Evolutionary conservation across 305 asterid genomes (phyloP).

Genomic region (Solanum aculeatissimum): DNA sequence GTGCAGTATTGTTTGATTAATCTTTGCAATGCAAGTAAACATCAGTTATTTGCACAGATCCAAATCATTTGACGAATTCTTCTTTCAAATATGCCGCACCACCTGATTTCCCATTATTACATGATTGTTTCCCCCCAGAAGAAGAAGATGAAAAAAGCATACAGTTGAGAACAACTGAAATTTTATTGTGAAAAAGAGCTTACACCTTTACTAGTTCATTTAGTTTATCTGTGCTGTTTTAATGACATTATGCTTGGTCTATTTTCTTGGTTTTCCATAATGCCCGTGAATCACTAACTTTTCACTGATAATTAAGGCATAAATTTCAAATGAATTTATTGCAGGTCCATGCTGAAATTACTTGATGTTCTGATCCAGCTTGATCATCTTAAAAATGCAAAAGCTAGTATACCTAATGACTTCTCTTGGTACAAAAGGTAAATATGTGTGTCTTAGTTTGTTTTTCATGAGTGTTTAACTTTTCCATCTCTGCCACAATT

Average conservation of each 20-base stretch:
- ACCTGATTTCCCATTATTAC: background rate
- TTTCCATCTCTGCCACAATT: background rate
- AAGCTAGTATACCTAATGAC: slow-evolving; percentile 98
- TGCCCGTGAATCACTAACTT: background rate
- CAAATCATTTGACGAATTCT: background rate
- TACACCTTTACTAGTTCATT: background rate
- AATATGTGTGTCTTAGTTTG: background rate
- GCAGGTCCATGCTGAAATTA: slow-evolving; percentile 93
- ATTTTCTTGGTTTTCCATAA: background rate
- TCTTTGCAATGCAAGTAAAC: background rate
- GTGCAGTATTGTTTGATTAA: background rate
- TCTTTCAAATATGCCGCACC: background rate
- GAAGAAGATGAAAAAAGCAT: background rate
- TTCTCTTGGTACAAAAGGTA: slow-evolving; percentile 99
- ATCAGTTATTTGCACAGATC: background rate
- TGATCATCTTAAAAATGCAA: slow-evolving; percentile 97
- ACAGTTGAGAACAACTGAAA: background rate
- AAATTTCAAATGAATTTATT: slow-evolving; percentile 11
- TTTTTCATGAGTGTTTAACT: background rate
- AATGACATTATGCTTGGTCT: background rate
- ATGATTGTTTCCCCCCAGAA: background rate
- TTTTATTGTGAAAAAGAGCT: background rate
- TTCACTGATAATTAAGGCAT: background rate
- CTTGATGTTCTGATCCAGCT: slow-evolving; percentile 93
- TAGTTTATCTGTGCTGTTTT: background rate